Base-by-base conservation (phyloP, 2,329 filamentous ascomycete genomes). In the Trichoderma sp. region DNA sequence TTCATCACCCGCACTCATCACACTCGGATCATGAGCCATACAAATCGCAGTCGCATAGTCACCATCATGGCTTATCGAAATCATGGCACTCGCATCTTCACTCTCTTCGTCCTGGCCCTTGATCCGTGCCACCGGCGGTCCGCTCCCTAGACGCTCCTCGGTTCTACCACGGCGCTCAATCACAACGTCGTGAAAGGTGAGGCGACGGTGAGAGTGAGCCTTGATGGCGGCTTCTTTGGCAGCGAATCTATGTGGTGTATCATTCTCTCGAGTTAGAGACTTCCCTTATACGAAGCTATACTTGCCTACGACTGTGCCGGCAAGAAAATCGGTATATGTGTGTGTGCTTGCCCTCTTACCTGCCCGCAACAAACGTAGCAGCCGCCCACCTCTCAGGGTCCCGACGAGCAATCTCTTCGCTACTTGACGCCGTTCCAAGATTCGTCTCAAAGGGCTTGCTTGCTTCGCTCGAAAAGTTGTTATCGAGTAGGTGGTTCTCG, bases 41-140 rank as follows among this genome's bases (percentile, higher is more conserved):
- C 89, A 91, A 1, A 90, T 83, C 7, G 90, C 91, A 22, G 86
- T 89, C 10, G 93, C 93, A 79, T 93, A 97, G 8, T 92, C 90
- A 2, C 87, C 89, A 77, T 97, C 94, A 76, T 97, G 94, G 74
- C 91, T 95, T 73, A 97, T 96, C 69, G 90, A 94, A 53, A 97
- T 76, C 73, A 87, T 83, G 15, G 89, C 92, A 59, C 87, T 81
- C 71, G 88, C 85, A 68, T 82, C 76, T 48, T 69, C 73, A n/a
- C 72, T 75, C 19, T 68, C 73, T 17, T 67, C 73, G 2, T 68
- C 72, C 32, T 71, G 70, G 8, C 74, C 75, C 69, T 71, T 76
- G 67, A 85, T 79, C 60, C 84, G 72, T 8, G 81, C 83, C 3
- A 84, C 72, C 0, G 84, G 84, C 27, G 83, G 79, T 5, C 81